Evolutionary conservation across 2,329 filamentous ascomycete species (phyloP).

Genomic region (Neofusicoccum kwambonambiense): DNA sequence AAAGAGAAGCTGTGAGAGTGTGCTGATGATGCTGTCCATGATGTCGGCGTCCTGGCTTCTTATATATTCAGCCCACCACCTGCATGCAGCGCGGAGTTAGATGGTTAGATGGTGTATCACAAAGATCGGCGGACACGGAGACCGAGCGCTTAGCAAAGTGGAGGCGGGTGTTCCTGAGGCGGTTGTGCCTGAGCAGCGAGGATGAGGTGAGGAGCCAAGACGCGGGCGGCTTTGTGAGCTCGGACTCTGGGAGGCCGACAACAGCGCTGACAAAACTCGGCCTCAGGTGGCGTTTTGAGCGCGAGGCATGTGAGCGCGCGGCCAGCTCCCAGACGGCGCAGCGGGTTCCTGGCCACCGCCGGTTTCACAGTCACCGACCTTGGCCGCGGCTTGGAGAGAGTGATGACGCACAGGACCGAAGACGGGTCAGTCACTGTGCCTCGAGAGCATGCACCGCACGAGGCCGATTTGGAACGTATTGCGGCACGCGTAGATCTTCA

Average conservation of each 20-base stretch:
- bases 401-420: too few relatives aligned
- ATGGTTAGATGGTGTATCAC: neutral
- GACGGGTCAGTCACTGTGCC: too few relatives aligned
- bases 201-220: neutral
- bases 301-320: too few relatives aligned
- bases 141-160: neutral
- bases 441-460: too few relatives aligned
- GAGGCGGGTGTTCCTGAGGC: neutral
- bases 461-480: too few relatives aligned
- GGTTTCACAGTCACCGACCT: too few relatives aligned
- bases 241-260: constrained; percentile 1
- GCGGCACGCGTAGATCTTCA: too few relatives aligned
- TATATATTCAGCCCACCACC: neutral
- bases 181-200: neutral
- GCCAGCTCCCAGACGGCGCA: neutral
- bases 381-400: too few relatives aligned
- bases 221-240: neutral
- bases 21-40: neutral
- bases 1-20: neutral
- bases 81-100: neutral
- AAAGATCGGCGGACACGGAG: neutral
- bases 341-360: neutral
- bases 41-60: too few relatives aligned
- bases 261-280: constrained; percentile 2
- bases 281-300: neutral